Evolutionary conservation across 2,329 filamentous ascomycete species (phyloP).

Genomic region (Blastomyces gilchristii): DNA sequence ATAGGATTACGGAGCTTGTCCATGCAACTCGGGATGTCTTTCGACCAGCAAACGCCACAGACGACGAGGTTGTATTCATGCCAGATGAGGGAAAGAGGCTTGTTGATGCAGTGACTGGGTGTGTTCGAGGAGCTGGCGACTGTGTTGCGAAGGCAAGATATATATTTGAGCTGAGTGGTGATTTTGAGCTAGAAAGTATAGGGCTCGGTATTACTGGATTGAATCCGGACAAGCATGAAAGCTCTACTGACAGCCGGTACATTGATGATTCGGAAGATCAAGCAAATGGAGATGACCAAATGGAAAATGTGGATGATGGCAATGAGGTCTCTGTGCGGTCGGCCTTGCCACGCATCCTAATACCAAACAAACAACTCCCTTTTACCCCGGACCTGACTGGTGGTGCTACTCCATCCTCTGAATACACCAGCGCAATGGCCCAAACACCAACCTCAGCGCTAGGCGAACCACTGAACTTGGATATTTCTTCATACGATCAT

Average conservation of each 20-base stretch:
- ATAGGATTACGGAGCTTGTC: conserved; percentile 69
- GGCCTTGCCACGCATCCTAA: conserved; percentile 38
- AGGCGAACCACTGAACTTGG: conserved; percentile 16
- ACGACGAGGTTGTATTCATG: conserved; percentile 66
- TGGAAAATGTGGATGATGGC: neutral
- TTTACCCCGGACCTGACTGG: conserved; percentile 31
- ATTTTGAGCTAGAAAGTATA: conserved; percentile 65
- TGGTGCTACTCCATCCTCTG: conserved; percentile 30
- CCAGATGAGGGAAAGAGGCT: conserved; percentile 68
- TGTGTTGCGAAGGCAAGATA: conserved; percentile 79
- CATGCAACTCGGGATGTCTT: conserved; percentile 72
- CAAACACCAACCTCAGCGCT: conserved; percentile 23
- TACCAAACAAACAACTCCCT: conserved; percentile 29
- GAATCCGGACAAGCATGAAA: conserved; percentile 4
- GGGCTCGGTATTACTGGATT: conserved; percentile 40
- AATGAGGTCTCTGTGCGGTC: conserved; percentile 22
- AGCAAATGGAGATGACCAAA: neutral
- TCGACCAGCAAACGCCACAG: conserved; percentile 54
- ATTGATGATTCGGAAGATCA: neutral
- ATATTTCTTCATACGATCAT: conserved; percentile 13
- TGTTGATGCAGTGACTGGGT: conserved; percentile 69
- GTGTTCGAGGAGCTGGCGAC: conserved; percentile 81
- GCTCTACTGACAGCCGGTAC: neutral
- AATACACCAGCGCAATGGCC: conserved; percentile 26
- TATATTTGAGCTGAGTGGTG: conserved; percentile 78